Percentiles rank a stretch among this genome's conserved stretches.
These are phyloP conservation scores for Umbelopsis vinacea DNA, from an alignment of 192 early-diverging fungal genomes.

Conservation along the genomic window DNA sequence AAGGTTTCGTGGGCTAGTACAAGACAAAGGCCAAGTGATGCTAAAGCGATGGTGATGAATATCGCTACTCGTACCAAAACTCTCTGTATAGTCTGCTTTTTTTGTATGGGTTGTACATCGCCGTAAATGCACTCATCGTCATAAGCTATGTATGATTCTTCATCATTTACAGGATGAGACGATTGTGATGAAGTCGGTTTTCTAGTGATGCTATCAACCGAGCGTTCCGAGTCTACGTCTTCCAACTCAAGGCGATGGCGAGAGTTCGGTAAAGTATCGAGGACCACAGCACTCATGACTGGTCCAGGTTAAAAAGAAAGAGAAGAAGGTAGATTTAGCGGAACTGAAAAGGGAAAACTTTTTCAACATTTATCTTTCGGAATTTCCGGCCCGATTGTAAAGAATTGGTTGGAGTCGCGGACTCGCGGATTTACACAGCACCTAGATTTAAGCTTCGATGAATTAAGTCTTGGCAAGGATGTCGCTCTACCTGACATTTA, in stretches of 20 bases:
- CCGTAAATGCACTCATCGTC: conserved; percentile 7
- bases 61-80: conserved; percentile 11
- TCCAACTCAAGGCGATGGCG: neutral
- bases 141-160: neutral
- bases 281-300: neutral
- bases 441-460: neutral
- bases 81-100: neutral
- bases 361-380: neutral
- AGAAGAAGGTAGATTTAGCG: neutral
- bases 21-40: conserved; percentile 25
- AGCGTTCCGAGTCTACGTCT: neutral
- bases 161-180: too few species aligned
- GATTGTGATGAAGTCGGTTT: neutral
- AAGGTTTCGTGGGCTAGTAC: conserved; percentile 31
- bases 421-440: conserved; percentile 1
- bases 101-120: neutral
- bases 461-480: neutral
- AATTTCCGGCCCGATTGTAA: neutral
- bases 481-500: neutral
- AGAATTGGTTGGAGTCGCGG: neutral
- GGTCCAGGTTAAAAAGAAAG: neutral
- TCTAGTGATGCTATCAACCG: neutral
- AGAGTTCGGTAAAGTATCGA: neutral
- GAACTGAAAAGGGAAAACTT: neutral
- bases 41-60: conserved; percentile 28